Percentiles rank a stretch among this genome's conserved stretches.
phyloP scores from a whole-genome alignment of 164 flowering plant genomes.

The Liquidambar formosana region DNA sequence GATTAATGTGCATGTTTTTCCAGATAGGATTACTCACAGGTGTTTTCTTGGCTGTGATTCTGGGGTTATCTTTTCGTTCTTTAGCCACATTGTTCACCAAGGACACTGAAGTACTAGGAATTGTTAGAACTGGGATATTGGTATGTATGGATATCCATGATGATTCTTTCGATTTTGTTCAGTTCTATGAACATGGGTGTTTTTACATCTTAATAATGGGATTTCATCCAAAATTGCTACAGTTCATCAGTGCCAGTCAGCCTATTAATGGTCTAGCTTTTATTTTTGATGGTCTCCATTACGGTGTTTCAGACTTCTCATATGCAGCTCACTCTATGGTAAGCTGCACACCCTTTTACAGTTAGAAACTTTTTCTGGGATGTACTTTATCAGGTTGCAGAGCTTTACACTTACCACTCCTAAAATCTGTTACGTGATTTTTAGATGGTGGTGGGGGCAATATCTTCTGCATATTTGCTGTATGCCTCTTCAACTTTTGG shows the following conservation, averaged over 20 bases:
- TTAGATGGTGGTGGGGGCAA: slow-evolving; percentile 73
- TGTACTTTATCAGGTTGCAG: not conserved
- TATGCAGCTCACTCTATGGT: slow-evolving; percentile 90
- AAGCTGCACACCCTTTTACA: slow-evolving; percentile 7
- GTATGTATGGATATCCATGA: slow-evolving; percentile 35
- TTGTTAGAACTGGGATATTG: slow-evolving; percentile 71
- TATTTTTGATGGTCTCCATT: slow-evolving; percentile 91
- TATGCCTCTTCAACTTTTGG: slow-evolving; percentile 66
- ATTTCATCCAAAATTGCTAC: slow-evolving; percentile 18
- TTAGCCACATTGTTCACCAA: slow-evolving; percentile 73
- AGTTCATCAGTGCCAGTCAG: slow-evolving; percentile 93
- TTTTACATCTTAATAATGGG: not conserved
- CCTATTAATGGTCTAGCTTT: slow-evolving; percentile 89
- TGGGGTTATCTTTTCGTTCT: slow-evolving; percentile 66
- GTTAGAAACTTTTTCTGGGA: not conserved
- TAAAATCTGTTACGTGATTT: slow-evolving; percentile 5
- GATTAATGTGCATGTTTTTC: slow-evolving; percentile 16
- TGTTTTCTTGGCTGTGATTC: slow-evolving; percentile 50
- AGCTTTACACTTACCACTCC: not conserved
- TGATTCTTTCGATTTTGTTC: not conserved
- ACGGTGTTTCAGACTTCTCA: slow-evolving; percentile 86
- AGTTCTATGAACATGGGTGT: not conserved
- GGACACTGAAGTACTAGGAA: slow-evolving; percentile 66
- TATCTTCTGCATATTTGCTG: slow-evolving; percentile 73
- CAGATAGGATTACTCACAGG: slow-evolving; percentile 83